Percentiles rank a stretch among this genome's conserved stretches.
Conservation (phyloP, 208 protist genomes). For the Balamuthia mandrillaris region DNA sequence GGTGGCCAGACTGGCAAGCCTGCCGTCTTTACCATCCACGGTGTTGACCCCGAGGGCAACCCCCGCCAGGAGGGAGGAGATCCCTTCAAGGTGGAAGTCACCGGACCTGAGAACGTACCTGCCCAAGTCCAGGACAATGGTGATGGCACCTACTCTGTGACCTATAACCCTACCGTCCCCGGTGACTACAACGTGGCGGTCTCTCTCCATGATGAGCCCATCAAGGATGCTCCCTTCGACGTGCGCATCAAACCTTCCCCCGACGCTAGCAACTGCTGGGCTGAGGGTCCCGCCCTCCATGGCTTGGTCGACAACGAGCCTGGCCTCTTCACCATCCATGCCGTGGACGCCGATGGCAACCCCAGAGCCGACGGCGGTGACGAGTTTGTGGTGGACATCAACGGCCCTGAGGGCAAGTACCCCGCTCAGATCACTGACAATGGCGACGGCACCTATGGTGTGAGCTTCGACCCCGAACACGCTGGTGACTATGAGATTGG, state of each 20-base stretch:
- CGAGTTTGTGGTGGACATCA: conserved; percentile 54
- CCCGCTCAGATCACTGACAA: conserved; percentile 54
- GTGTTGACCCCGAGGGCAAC: conserved; percentile 12
- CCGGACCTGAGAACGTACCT: conserved; percentile 49
- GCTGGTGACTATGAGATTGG: conserved; percentile 54
- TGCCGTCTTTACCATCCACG: conserved; percentile 58
- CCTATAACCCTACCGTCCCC: conserved; percentile 52
- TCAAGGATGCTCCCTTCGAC: conserved; percentile 48
- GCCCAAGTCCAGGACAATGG: conserved; percentile 61
- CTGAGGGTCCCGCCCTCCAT: conserved; percentile 35
- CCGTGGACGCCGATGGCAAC: conserved; percentile 61
- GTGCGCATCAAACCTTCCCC: conserved; percentile 54
- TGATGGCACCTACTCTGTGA: conserved; percentile 65
- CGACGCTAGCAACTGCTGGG: conserved; percentile 41
- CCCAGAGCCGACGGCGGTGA: conserved; percentile 54
- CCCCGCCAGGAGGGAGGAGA: conserved; percentile 45
- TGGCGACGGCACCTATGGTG: conserved; percentile 61
- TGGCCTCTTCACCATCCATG: conserved; percentile 59
- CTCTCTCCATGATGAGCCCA: conserved; percentile 43
- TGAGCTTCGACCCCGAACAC: conserved; percentile 48
- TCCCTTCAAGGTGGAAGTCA: conserved; percentile 58
- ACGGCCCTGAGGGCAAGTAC: conserved; percentile 51
- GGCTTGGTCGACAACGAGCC: conserved; percentile 47
- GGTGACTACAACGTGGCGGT: conserved; percentile 49
- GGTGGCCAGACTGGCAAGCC: conserved; percentile 48